Conservation (phyloP, 2,329 filamentous ascomycete genomes). For the Neoarthrinium moseri region DNA sequence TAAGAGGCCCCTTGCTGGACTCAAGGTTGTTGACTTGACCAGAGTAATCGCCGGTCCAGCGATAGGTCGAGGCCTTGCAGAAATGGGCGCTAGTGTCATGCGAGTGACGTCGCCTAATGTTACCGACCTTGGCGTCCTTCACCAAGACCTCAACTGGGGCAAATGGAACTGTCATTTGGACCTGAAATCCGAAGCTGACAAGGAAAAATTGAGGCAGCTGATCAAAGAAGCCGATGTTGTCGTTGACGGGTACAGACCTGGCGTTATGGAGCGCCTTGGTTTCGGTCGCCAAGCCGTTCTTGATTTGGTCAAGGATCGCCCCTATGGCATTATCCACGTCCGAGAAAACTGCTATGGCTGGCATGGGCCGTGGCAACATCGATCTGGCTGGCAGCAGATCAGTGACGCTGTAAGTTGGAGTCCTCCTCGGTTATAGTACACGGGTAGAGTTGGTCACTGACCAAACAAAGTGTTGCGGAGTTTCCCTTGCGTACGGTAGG, state of each 20-base stretch:
- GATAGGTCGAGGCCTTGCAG: constrained; percentile 39
- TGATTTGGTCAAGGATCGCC: constrained; percentile 36
- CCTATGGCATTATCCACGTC: constrained; percentile 43
- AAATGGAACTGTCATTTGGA: constrained; percentile 47
- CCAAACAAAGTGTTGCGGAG: constrained; percentile 33
- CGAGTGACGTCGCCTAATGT: constrained; percentile 37
- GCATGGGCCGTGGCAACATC: constrained; percentile 43
- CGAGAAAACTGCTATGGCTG: constrained; percentile 55
- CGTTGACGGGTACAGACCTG: constrained; percentile 47
- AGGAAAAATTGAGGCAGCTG: constrained; percentile 35
- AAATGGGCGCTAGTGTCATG: constrained; percentile 46
- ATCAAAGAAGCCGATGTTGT: constrained; percentile 49
- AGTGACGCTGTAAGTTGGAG: constrained; percentile 39
- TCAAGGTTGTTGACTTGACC: constrained; percentile 47
- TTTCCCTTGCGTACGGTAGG: constrained; percentile 43
- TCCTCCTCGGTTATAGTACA: too few relatives aligned
- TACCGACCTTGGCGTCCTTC: constrained; percentile 37
- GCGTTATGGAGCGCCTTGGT: constrained; percentile 44
- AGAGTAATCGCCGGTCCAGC: constrained; percentile 47
- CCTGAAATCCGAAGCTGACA: constrained; percentile 35
- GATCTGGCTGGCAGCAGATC: constrained; percentile 54
- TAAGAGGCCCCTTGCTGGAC: constrained; percentile 40
- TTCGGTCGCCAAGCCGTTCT: constrained; percentile 40
- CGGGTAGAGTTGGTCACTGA: not conserved
- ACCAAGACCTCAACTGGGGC: constrained; percentile 47